Evolutionary conservation across 345 rosid species (phyloP), one percentile per base, ranked within the genome.

Genomic region (Excoecaria cochinchinensis): DNA sequence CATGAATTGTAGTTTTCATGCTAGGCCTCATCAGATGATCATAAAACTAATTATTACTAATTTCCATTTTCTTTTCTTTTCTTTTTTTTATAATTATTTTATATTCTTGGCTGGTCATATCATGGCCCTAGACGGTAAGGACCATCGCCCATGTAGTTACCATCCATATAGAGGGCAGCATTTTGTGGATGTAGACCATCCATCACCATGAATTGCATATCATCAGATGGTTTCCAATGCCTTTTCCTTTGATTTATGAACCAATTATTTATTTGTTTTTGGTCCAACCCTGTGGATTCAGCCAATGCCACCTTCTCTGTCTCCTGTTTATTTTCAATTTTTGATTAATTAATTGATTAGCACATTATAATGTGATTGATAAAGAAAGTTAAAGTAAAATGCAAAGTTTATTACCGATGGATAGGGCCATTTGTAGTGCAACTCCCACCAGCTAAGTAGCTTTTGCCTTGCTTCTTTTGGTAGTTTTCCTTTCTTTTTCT

Each of bases 171-270:
- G 11, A 93, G 89, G 79, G 97, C 97, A 17, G 98, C 88, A 44
- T 86, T 91, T 67, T 89, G 99, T 0, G 93, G 90, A 77, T 92
- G 91, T 44, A 93, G 86, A 62, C 98, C 99, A 79, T 95, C 98
- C 98, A 95, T 95, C 74, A 95, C 98, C 98, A 95, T 93, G 86
- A 93, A 95, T 71, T 95, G 99, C 96, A 93, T 93, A 77, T 95
- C 99, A 81, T 95, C 99, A 0, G 99, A 93, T n/a, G 99, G 97
- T 84, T 93, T 95, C 99, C 99, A 95, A 71, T 95, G 99, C 58
- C 99, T 87, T 56, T 95, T 95, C 86, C 99, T 86, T 80, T 95
- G 99, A 79, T 95, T 95, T 76, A 95, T 95, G 85, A 95, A 95
- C 99, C 99, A 95, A 72, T 95, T 95, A 73, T 95, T 95, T 69